A percentile compares a stretch with the other conserved stretches of the same genome.
Evolutionary conservation across 1,284 basidiomycete genomes (phyloP).

Genomic region (Ceratobasidium sp.): DNA sequence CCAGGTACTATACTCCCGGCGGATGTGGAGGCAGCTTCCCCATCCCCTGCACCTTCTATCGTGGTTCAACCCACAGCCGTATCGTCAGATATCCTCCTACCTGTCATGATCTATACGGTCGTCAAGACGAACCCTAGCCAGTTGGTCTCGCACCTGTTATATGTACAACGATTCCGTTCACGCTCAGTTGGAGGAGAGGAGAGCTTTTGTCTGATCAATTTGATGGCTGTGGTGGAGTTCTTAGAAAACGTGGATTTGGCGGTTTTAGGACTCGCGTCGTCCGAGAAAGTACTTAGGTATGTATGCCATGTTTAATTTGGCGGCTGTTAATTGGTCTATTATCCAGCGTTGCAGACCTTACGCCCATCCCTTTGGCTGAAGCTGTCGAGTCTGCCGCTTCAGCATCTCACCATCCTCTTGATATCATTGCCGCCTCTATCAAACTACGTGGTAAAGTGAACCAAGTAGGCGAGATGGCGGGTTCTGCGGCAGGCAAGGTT

Average conservation of each 20-base stretch:
- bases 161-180: slow-evolving; percentile 81
- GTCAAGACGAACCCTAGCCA: slow-evolving; percentile 88
- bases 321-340: neutral
- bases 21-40: slow-evolving; percentile 41
- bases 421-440: slow-evolving; percentile 49
- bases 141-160: slow-evolving; percentile 85
- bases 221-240: slow-evolving; percentile 93
- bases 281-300: slow-evolving; percentile 65
- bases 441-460: slow-evolving; percentile 76
- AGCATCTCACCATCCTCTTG: slow-evolving; percentile 39
- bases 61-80: slow-evolving; percentile 56
- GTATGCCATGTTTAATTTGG: slow-evolving; percentile 41
- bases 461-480: slow-evolving; percentile 82
- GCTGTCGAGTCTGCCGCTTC: slow-evolving; percentile 46
- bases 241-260: slow-evolving; percentile 89
- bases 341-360: slow-evolving; percentile 71
- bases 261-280: slow-evolving; percentile 77
- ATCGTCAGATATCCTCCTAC: slow-evolving; percentile 80
- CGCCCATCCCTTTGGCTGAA: slow-evolving; percentile 70
- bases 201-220: slow-evolving; percentile 90
- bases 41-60: slow-evolving; percentile 28
- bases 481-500: slow-evolving; percentile 80
- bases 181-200: slow-evolving; percentile 79
- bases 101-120: slow-evolving; percentile 89
- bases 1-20: slow-evolving; percentile 36